A percentile compares a stretch with the other conserved stretches of the same genome.
Evolutionary conservation across 2,329 filamentous ascomycete species (phyloP).

Genomic region (Exophiala aquamarina): DNA sequence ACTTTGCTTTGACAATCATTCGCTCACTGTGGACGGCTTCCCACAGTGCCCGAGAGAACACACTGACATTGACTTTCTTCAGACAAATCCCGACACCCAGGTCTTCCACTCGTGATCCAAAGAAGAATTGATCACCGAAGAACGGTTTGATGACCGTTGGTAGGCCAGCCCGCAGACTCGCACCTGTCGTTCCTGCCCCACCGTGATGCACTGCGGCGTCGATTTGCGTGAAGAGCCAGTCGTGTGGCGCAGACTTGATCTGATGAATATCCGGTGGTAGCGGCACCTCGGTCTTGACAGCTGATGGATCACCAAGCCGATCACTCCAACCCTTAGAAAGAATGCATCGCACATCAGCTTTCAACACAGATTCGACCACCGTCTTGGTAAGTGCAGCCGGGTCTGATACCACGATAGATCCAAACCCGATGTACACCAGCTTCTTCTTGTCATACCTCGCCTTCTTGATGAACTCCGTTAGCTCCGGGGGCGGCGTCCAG

Average conservation of each 20-base stretch:
- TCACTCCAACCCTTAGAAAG: slow-evolving; percentile 98
- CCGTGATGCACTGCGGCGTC: slow-evolving; percentile 95
- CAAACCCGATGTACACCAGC: slow-evolving; percentile 95
- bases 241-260: slow-evolving; percentile 89
- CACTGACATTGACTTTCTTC: slow-evolving; percentile 82
- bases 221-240: slow-evolving; percentile 93
- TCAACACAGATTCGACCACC: slow-evolving; percentile 87
- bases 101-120: slow-evolving; percentile 84
- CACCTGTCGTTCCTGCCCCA: slow-evolving; percentile 90
- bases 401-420: slow-evolving; percentile 90
- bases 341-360: slow-evolving; percentile 91
- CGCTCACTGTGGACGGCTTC: slow-evolving; percentile 85
- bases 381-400: slow-evolving; percentile 84
- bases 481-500: slow-evolving; percentile 73
- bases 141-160: slow-evolving; percentile 96
- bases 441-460: slow-evolving; percentile 82
- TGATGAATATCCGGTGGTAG: slow-evolving; percentile 79
- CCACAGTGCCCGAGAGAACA: slow-evolving; percentile 85
- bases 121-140: slow-evolving; percentile 98
- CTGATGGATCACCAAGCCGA: slow-evolving; percentile 62
- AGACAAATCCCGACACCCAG: slow-evolving; percentile 88
- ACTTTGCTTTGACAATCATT: slow-evolving; percentile 83
- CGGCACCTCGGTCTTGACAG: slow-evolving; percentile 63
- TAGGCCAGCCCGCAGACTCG: slow-evolving; percentile 83
- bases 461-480: slow-evolving; percentile 78